These are phyloP conservation scores for Cordyceps javanica DNA, from an alignment of 2,329 filamentous ascomycete genomes.

Conservation along the genomic window DNA sequence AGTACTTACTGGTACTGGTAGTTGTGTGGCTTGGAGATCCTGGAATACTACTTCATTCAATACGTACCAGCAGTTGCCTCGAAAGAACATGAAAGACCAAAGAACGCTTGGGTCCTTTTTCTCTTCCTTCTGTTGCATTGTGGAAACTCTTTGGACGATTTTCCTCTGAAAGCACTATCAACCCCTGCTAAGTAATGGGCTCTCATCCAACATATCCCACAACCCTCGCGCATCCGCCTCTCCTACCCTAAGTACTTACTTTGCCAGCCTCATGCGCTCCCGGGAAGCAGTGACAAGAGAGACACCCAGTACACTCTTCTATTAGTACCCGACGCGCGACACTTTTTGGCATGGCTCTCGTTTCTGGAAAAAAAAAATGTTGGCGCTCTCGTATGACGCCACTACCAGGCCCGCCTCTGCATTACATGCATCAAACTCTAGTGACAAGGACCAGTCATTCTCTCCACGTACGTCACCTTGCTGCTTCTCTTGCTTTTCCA, in stretches of 20 bases:
- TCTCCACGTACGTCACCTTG: background rate
- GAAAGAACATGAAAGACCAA: background rate
- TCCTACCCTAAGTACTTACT: too few relatives aligned
- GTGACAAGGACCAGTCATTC: background rate
- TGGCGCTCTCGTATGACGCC: background rate
- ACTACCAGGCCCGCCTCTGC: background rate
- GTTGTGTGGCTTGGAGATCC: background rate
- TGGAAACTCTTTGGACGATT: too few relatives aligned
- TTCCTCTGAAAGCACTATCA: too few relatives aligned
- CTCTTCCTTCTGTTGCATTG: background rate
- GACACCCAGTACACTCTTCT: background rate
- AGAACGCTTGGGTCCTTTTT: background rate
- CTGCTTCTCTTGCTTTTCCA: background rate
- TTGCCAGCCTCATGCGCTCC: too few relatives aligned
- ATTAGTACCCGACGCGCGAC: background rate
- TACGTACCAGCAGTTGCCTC: too few relatives aligned
- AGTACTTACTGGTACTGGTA: too few relatives aligned
- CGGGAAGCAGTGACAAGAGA: too few relatives aligned
- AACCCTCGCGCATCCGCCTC: background rate
- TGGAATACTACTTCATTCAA: too few relatives aligned
- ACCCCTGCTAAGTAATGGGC: too few relatives aligned
- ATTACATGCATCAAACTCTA: background rate
- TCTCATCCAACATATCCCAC: background rate
- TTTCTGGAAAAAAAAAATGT: background rate
- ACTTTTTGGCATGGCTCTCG: background rate